Base-by-base conservation (phyloP, 2,329 filamentous ascomycete genomes). In the Alternaria sp. region DNA sequence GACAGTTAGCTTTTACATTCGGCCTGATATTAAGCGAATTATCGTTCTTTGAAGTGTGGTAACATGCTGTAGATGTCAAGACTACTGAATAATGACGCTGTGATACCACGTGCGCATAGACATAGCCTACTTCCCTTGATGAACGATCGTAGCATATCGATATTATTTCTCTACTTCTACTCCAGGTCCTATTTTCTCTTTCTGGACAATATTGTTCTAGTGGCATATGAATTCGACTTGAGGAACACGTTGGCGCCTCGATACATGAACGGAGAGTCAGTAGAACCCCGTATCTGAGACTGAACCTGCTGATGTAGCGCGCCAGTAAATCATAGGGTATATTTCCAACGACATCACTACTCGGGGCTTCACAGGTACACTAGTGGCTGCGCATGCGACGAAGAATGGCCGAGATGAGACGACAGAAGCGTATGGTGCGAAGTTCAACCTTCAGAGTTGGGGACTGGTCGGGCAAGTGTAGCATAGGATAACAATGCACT, bases 371-470 rank as follows among this genome's bases (percentile, higher is more conserved):
- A 73, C 66, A 81, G 85, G 86, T 1, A 81, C 82, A 1, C 74
- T 88, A 19, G 64, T 88, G 0, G 86, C 86, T 1, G 79, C 83
- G 1, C 88, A 87, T 70, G 83, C 82, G 44, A 87, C 86, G 5
- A 85, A 77, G 26, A 87, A 88, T 65, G 85, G 85, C 0, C 80
- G 80, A 2, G 72, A 79, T 11, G 82, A 80, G 3, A 79, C 69
- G 3, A 81, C 81, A 30, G 78, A 81, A 5, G 84, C 83, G 4
- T 86, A 85, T 69, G 74, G 87, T 52, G 81, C 77, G 6, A 76
- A 82, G 19, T 87, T 85, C 84, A 79, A 74, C n/a, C 74, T 74
- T 49, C 28, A 46, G 30, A 68, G 70, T 2, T 57, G 59, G 58
- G 69, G 69, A 10, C 69, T 74, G 57, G 58, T 71, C 2, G 66